Percentiles rank a stretch among this genome's conserved stretches.
These are phyloP conservation scores for Pseudogymnoascus sp. DNA, from an alignment of 2,329 filamentous ascomycete genomes.

Conservation along the genomic window DNA sequence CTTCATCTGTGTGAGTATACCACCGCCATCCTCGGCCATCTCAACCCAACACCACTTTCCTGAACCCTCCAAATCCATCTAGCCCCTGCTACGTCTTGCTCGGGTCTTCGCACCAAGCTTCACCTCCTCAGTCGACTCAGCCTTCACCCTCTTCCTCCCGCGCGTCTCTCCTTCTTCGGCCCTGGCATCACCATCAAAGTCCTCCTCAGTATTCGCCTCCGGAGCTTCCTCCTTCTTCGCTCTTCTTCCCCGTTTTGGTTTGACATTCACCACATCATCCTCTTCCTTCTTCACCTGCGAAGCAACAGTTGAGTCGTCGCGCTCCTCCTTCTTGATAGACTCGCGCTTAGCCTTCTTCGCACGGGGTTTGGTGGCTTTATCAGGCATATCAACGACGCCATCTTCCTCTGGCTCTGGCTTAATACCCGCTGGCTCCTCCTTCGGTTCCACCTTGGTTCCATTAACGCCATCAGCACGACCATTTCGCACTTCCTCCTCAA, in stretches of 20 bases:
- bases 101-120: neutral
- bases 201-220: conserved; percentile 17
- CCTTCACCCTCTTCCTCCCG: neutral
- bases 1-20: neutral
- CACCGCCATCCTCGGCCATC: neutral
- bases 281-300: conserved; percentile 21
- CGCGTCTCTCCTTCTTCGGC: conserved; percentile 12
- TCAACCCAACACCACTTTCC: neutral
- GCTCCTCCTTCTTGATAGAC: conserved; percentile 13
- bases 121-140: conserved; percentile 16
- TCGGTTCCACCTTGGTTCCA: neutral
- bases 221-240: conserved; percentile 22
- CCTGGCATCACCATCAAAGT: conserved; percentile 14
- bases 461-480: neutral
- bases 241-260: conserved; percentile 26
- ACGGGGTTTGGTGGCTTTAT: conserved; percentile 20
- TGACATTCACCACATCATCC: conserved; percentile 22
- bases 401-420: conserved; percentile 16
- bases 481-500: conserved; percentile 16
- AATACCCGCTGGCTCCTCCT: neutral
- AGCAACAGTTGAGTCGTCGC: conserved; percentile 15
- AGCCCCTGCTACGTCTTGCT: neutral
- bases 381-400: conserved; percentile 20
- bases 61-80: neutral
- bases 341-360: conserved; percentile 31